Evolutionary conservation across 108 stramenopile genomes (phyloP), one percentile per base, ranked within the genome.

Genomic region (Conticribra weissflogii): DNA sequence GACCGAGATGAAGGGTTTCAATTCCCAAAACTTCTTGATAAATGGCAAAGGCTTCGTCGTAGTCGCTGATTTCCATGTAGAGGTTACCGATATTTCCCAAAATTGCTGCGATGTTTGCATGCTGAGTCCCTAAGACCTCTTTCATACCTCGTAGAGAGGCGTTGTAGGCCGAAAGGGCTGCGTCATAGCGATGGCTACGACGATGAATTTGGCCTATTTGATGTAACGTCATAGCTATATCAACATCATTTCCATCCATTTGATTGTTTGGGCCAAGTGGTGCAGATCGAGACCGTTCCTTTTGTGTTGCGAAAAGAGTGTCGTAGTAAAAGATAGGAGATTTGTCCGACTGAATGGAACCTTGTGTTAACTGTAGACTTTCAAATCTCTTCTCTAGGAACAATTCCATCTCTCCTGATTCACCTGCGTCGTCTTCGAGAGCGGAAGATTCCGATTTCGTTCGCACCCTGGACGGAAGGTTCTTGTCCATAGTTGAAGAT

Each of bases 21-120:
- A 95, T 92, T 4, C 85, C 85, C 22, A 95, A 63, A n/a, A 92
- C 94, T 67, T 91, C 86, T 68, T 91, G 91, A 66, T 92, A 95
- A 1, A 91, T 92, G 8, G 58, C 61, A 54, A 86, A 89, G 15
- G 94, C 89, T 44, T 85, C 83, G 81, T 92, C 89, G 65, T 85
- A 67, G 41, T 92, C 83, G 14, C 88, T 89, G 68, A 86, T 91
- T 70, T 95, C 94, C 73, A 92, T 92, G 79, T 89, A 84, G 2
- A 95, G 70, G 63, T 95, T 91, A 8, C 91, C 94, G 66, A 92
- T 85, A 50, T 95, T 95, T 24, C 89, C 94, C 25, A 95, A 74
- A 18, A 95, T 80, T 16, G 94, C 91, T 0, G 94, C 91, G 14
- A 89, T 84, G 32, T 89, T 89, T 7, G 83, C 88, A 68, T 92